Evolutionary conservation across 2,329 filamentous ascomycete species (phyloP).

Genomic region (Exophiala bonariae): DNA sequence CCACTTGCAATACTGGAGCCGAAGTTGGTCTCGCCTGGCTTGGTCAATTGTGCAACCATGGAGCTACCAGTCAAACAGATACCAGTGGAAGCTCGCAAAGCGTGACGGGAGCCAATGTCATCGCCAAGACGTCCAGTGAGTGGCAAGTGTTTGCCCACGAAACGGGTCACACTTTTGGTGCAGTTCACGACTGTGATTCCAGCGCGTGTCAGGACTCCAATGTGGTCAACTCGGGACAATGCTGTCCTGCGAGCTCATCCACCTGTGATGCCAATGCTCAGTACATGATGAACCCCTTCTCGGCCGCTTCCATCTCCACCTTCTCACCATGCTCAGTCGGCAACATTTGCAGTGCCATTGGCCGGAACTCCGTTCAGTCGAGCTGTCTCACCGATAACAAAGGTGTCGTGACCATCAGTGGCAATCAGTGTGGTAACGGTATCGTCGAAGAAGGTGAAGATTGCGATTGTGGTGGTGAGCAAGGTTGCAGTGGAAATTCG

Average conservation of each 20-base stretch:
- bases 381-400: slow-evolving; percentile 82
- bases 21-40: slow-evolving; percentile 94
- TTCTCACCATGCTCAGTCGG: slow-evolving; percentile 91
- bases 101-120: slow-evolving; percentile 84
- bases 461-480: slow-evolving; percentile 85
- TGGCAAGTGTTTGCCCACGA: slow-evolving; percentile 98
- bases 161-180: slow-evolving; percentile 90
- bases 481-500: slow-evolving; percentile 68
- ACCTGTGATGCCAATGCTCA: slow-evolving; percentile 73
- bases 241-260: slow-evolving; percentile 71
- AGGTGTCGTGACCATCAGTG: slow-evolving; percentile 76
- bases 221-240: slow-evolving; percentile 62
- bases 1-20: slow-evolving; percentile 74
- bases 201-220: slow-evolving; percentile 66
- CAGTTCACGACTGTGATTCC: slow-evolving; percentile 84
- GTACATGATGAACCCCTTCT: slow-evolving; percentile 97
- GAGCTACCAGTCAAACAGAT: slow-evolving; percentile 55
- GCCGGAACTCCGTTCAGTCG: slow-evolving; percentile 72
- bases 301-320: slow-evolving; percentile 66
- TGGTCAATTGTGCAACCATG: slow-evolving; percentile 74
- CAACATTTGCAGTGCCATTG: slow-evolving; percentile 88
- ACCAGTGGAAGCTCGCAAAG: slow-evolving; percentile 60
- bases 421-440: slow-evolving; percentile 89
- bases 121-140: slow-evolving; percentile 77
- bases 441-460: slow-evolving; percentile 94